These are phyloP conservation scores for Xylaria sp. DNA, from an alignment of 2,329 filamentous ascomycete genomes.

Conservation along the genomic window DNA sequence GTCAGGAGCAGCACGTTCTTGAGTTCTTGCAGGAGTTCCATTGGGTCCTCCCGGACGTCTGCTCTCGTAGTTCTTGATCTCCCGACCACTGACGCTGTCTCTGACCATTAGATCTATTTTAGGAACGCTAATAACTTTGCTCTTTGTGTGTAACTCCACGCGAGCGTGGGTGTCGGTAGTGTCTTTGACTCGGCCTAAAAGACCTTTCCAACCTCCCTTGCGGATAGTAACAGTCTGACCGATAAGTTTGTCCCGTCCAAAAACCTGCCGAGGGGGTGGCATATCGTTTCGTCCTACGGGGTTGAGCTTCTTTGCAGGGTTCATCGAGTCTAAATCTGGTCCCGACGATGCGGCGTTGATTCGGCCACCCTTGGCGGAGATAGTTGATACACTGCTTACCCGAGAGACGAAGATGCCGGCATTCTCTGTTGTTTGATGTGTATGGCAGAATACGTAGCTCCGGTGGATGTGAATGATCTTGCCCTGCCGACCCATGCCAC, in stretches of 20 bases:
- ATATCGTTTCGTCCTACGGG: slow-evolving; percentile 65
- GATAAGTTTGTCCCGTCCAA: slow-evolving; percentile 83
- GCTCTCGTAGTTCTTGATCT: slow-evolving; percentile 74
- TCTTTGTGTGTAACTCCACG: slow-evolving; percentile 93
- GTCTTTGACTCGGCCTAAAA: slow-evolving; percentile 95
- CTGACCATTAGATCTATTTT: slow-evolving; percentile 87
- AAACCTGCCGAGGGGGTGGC: slow-evolving; percentile 77
- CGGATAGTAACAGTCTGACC: slow-evolving; percentile 92
- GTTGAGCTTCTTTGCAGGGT: slow-evolving; percentile 84
- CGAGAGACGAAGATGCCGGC: slow-evolving; percentile 89
- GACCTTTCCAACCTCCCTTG: slow-evolving; percentile 89
- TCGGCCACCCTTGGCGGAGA: slow-evolving; percentile 93
- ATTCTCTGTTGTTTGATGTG: slow-evolving; percentile 84
- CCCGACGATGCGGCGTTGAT: slow-evolving; percentile 70
- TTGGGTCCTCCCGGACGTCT: slow-evolving; percentile 58
- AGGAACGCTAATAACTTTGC: slow-evolving; percentile 86
- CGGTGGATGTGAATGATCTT: slow-evolving; percentile 94
- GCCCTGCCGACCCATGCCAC: slow-evolving; percentile 85
- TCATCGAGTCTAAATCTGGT: slow-evolving; percentile 89
- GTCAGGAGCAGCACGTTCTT: slow-evolving; percentile 57
- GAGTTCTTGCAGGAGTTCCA: slow-evolving; percentile 60
- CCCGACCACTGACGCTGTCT: slow-evolving; percentile 81
- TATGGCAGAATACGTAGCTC: slow-evolving; percentile 91
- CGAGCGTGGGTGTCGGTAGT: slow-evolving; percentile 86
- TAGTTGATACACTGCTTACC: slow-evolving; percentile 84